Evolutionary conservation across 1,284 basidiomycete species (phyloP).

Genomic region (Ganoderma meredithae): DNA sequence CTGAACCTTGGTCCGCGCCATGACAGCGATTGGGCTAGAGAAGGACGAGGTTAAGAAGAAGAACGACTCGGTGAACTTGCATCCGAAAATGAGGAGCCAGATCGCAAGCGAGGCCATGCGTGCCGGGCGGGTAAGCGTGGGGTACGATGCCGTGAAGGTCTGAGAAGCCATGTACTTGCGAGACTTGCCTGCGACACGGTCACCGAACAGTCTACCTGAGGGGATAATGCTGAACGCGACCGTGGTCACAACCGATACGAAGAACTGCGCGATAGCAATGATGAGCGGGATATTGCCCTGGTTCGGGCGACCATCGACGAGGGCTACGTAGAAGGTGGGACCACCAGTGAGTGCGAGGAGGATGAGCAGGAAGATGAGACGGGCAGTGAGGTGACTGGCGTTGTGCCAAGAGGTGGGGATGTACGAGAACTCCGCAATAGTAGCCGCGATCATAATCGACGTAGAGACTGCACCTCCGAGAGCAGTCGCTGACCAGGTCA

Average conservation of each 20-base stretch:
- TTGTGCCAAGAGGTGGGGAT: slow-evolving; percentile 99
- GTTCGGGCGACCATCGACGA: slow-evolving; percentile 68
- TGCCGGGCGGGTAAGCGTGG: slow-evolving; percentile 68
- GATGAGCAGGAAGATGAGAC: slow-evolving; percentile 86
- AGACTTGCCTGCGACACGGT: slow-evolving; percentile 92
- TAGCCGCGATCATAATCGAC: slow-evolving; percentile 90
- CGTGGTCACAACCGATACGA: slow-evolving; percentile 83
- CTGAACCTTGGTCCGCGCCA: slow-evolving; percentile 91
- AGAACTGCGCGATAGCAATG: slow-evolving; percentile 89
- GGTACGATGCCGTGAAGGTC: slow-evolving; percentile 96
- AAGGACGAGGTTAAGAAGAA: slow-evolving; percentile 96
- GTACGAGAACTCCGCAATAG: slow-evolving; percentile 91
- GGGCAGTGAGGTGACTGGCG: slow-evolving; percentile 90
- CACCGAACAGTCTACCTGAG: slow-evolving; percentile 94
- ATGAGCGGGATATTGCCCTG: slow-evolving; percentile 77
- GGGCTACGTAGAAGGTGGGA: slow-evolving; percentile 90
- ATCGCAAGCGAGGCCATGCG: slow-evolving; percentile 85
- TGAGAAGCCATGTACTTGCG: slow-evolving; percentile 97
- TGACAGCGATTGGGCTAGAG: slow-evolving; percentile 89
- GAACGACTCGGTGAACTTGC: slow-evolving; percentile 95
- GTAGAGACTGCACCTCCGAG: slow-evolving; percentile 92
- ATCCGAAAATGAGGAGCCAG: slow-evolving; percentile 90
- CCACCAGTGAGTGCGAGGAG: slow-evolving; percentile 88
- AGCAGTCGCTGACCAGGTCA: slow-evolving; percentile 94
- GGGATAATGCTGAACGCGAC: slow-evolving; percentile 86